Base-by-base conservation (phyloP, 371 early-diverging fungal genomes). In the Parasitella parasitica region DNA sequence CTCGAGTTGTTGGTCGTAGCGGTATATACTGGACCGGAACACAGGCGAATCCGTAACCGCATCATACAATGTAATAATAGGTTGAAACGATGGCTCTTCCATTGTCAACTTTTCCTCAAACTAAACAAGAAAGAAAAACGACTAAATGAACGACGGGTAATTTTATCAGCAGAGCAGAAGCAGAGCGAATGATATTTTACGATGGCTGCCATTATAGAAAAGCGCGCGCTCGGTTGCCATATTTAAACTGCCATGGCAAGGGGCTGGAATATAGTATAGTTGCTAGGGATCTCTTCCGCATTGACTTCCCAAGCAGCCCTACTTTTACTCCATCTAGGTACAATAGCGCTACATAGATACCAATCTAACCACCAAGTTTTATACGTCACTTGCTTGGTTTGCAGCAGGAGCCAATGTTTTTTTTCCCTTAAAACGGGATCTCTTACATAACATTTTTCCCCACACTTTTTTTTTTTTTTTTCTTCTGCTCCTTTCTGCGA, bases 1-100 rank as follows among this genome's bases (percentile, higher is more conserved):
- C 28, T 86, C 88, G 41, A 91, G 72, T 57, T 91, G 89, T 15
- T 82, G 80, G 57, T 89, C 85, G 68, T 86, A 85, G 28, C 80
- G 81, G n/a, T 70, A 66, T 39, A 88, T 64, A 60, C 75, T 80
- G 57, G 87, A 81, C 0, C 91, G 80, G 54, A 82, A 87, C 35
- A 80, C 72, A n/a, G 90, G 91, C 3, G 90, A 86, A 69, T 91
- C 91, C 20, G 80, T 75, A 41, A 88, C 58, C 6, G 86, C 86
- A 56, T 79, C 79, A 54, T 72, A 63, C 11, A 74, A 36, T 7
- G 78, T 72, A 24, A 77, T 43, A 15, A 68, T 58, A 8, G 63
- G 63, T 34, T 68, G 63, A 16, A 55, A 51, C 7, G 54, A 30
- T 26, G 50, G 38, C 15, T 51, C 52, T 43, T 66, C 51, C 61